Conservation (phyloP, 1,284 basidiomycete genomes). For the Naganishia albida region DNA sequence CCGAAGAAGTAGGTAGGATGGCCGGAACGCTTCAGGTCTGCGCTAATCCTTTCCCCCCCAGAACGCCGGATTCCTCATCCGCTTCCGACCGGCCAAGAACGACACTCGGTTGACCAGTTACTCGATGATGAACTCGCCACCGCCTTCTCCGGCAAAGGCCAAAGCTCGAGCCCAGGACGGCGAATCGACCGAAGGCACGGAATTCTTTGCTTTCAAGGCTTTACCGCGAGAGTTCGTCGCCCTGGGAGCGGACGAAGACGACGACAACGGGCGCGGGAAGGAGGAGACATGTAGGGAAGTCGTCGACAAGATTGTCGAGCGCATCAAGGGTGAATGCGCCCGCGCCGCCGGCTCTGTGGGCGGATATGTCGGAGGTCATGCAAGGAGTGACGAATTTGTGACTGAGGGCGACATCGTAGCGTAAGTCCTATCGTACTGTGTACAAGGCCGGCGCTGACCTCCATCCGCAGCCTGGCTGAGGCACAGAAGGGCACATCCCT, state of each 20-base stretch:
- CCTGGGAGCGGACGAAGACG: constrained; percentile 38
- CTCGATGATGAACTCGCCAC: constrained; percentile 66
- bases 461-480: constrained; percentile 64
- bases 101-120: constrained; percentile 75
- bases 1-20: constrained; percentile 58
- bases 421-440: constrained; percentile 55
- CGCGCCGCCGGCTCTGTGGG: constrained; percentile 49
- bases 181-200: constrained; percentile 10
- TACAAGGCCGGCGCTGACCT: constrained; percentile 10
- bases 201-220: constrained; percentile 57
- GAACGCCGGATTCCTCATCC: constrained; percentile 79
- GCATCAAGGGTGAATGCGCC: constrained; percentile 67
- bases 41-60: constrained; percentile 20
- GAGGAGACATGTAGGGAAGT: constrained; percentile 73
- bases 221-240: constrained; percentile 51
- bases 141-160: constrained; percentile 11
- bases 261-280: constrained; percentile 57
- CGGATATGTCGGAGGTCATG: constrained; percentile 54
- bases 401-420: constrained; percentile 74
- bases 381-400: constrained; percentile 59
- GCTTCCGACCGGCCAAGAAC: constrained; percentile 69
- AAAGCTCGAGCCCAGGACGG: not conserved
- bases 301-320: constrained; percentile 70
- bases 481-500: constrained; percentile 78
- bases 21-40: too few relatives aligned